Evolutionary conservation across 2,329 filamentous ascomycete species (phyloP).

Genomic region (Pezicula rhizophila): DNA sequence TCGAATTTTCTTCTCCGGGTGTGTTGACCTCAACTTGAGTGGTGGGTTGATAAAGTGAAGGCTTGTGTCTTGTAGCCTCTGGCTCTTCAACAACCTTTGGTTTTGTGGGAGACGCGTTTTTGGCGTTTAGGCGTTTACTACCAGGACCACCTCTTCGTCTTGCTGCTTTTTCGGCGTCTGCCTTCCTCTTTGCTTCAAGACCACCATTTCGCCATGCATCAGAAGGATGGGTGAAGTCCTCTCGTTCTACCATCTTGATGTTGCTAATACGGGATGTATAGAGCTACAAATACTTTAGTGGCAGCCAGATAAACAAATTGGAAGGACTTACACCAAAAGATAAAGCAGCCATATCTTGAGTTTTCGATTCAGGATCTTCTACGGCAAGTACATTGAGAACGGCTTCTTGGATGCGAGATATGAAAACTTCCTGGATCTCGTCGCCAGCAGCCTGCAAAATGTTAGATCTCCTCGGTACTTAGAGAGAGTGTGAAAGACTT

Average conservation of each 20-base stretch:
- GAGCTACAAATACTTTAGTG: too few relatives aligned
- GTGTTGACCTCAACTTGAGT: constrained; percentile 1
- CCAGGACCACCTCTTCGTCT: constrained; percentile 2
- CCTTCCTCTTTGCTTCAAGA: constrained; percentile 2
- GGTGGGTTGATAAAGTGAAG: constrained; percentile 11
- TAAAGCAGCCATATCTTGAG: too few relatives aligned
- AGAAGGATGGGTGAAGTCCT: not conserved
- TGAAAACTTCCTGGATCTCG: constrained; percentile 12
- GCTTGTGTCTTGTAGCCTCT: constrained; percentile 8
- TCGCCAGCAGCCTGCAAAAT: constrained; percentile 11
- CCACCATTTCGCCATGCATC: constrained; percentile 4
- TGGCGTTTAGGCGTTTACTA: constrained; percentile 4
- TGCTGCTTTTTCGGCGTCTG: constrained; percentile 4
- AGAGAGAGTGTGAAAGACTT: constrained; percentile 6
- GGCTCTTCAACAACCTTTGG: constrained; percentile 1
- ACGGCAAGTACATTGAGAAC: too few relatives aligned
- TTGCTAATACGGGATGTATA: too few relatives aligned
- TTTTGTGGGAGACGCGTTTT: constrained; percentile 5
- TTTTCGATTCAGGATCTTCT: too few relatives aligned
- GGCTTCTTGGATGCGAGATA: constrained; percentile 13
- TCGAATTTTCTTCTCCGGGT: constrained; percentile 11
- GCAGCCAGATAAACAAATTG: not conserved
- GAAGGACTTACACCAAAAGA: constrained; percentile 17
- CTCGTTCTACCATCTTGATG: too few relatives aligned
- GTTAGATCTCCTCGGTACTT: constrained; percentile 4